These are phyloP conservation scores for Diaporthe longicolla DNA, from an alignment of 2,329 filamentous ascomycete species.

Conservation along the genomic window DNA sequence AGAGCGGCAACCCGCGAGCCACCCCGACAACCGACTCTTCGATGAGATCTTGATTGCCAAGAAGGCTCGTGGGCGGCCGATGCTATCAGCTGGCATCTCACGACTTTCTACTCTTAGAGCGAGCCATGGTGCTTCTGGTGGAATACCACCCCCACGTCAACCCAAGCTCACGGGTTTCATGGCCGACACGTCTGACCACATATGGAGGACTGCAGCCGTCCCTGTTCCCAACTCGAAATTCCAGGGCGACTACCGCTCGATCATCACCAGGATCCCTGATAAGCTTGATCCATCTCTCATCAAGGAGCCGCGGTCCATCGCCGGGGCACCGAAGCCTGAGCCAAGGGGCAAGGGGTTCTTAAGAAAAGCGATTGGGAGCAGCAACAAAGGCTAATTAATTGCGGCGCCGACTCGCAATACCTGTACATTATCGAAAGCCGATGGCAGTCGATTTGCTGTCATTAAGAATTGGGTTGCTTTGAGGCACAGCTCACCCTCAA, in stretches of 20 bases:
- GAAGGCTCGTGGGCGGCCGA: conserved; percentile 74
- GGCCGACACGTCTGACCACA: conserved; percentile 80
- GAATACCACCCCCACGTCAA: conserved; percentile 53
- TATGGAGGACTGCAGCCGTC: conserved; percentile 80
- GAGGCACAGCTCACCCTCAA: not conserved
- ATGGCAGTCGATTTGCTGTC: not conserved
- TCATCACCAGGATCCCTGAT: conserved; percentile 78
- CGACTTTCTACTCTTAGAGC: conserved; percentile 72
- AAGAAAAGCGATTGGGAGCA: conserved; percentile 66
- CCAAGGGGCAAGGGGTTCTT: conserved; percentile 65
- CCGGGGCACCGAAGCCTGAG: conserved; percentile 81
- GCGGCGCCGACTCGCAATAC: not conserved
- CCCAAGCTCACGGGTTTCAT: conserved; percentile 72
- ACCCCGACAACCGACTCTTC: conserved; percentile 80
- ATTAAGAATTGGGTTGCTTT: not conserved
- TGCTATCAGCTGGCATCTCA: conserved; percentile 75
- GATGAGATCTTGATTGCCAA: conserved; percentile 89
- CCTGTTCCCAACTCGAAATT: conserved; percentile 74
- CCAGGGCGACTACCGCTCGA: conserved; percentile 72
- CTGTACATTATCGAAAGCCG: not conserved
- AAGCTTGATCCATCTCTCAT: conserved; percentile 89
- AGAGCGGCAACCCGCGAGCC: conserved; percentile 73
- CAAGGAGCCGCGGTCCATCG: conserved; percentile 91
- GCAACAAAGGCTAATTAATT: conserved; percentile 15
- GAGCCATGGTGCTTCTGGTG: conserved; percentile 65